Conservation (phyloP, 2,329 filamentous ascomycete species). For the Ophiostoma perfectum region DNA sequence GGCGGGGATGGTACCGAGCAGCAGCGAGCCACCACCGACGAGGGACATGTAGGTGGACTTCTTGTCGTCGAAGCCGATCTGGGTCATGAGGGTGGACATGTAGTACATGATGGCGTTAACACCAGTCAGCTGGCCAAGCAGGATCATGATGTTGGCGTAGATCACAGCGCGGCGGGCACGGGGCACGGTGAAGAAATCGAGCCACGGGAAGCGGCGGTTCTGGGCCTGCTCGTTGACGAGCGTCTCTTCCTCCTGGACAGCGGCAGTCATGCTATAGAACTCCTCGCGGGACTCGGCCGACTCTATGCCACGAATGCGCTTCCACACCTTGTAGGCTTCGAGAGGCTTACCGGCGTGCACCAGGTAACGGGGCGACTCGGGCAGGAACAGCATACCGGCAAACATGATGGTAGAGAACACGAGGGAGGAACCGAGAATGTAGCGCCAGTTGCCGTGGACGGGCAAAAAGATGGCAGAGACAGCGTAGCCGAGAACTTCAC, state of each 20-base stretch:
- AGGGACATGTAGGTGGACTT: constrained; percentile 68
- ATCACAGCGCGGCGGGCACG: constrained; percentile 61
- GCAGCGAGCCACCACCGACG: constrained; percentile 61
- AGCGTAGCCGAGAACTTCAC: constrained; percentile 67
- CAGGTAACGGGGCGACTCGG: constrained; percentile 62
- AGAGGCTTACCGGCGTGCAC: constrained; percentile 60
- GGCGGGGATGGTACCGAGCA: constrained; percentile 63
- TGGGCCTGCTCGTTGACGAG: constrained; percentile 45
- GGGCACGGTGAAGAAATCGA: constrained; percentile 67
- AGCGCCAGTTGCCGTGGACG: constrained; percentile 67
- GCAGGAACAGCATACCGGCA: constrained; percentile 64
- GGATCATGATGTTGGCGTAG: constrained; percentile 65
- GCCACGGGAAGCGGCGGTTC: constrained; percentile 58
- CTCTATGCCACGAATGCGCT: constrained; percentile 60
- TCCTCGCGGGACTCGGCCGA: constrained; percentile 57
- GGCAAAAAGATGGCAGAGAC: constrained; percentile 66
- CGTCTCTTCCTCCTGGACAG: constrained; percentile 53
- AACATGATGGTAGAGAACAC: constrained; percentile 62
- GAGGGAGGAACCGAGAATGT: constrained; percentile 66
- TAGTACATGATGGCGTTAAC: constrained; percentile 69
- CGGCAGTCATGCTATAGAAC: constrained; percentile 66
- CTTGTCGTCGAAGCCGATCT: constrained; percentile 60
- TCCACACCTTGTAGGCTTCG: constrained; percentile 64
- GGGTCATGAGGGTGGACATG: constrained; percentile 61
- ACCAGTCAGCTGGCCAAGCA: constrained; percentile 65